Evolutionary conservation across 768 basidiomycete species (phyloP).

Genomic region (Pleurotus tuber-regium): DNA sequence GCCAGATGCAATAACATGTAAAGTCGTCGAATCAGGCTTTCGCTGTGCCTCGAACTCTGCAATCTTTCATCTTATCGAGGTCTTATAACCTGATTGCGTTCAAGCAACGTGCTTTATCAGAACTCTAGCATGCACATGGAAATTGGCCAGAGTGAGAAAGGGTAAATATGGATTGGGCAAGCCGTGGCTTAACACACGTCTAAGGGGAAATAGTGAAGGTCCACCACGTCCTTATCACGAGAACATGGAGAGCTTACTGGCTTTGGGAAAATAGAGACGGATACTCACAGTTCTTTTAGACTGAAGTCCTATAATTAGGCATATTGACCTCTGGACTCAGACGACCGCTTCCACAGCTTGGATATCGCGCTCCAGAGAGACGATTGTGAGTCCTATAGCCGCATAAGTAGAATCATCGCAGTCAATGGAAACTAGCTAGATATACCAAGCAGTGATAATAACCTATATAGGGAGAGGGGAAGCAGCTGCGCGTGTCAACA

Average conservation of each 20-base stretch:
- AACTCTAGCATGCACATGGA: constrained; percentile 5
- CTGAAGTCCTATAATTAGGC: constrained; percentile 6
- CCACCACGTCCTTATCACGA: constrained; percentile 2
- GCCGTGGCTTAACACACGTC: background rate
- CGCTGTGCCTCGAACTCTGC: no score
- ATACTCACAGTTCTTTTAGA: background rate
- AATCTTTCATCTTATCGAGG: no score
- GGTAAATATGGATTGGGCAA: background rate
- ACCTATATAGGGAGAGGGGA: no score
- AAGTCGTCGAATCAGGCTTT: no score
- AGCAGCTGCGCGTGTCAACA: no score
- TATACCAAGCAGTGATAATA: no score
- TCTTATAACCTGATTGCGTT: no score
- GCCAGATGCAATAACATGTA: no score
- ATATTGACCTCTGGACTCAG: constrained; percentile 3
- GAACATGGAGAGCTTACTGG: background rate
- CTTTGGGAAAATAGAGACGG: background rate
- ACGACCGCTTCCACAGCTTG: background rate
- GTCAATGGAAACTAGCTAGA: no score
- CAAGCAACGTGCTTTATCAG: constrained; percentile 1
- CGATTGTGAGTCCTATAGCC: no score
- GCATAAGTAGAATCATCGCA: no score
- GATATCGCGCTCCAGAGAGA: no score
- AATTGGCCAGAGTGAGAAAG: background rate
- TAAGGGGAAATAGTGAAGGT: constrained; percentile 1